Evolutionary conservation across 441 rosid species (phyloP).

Genomic region (Populus hybrid): DNA sequence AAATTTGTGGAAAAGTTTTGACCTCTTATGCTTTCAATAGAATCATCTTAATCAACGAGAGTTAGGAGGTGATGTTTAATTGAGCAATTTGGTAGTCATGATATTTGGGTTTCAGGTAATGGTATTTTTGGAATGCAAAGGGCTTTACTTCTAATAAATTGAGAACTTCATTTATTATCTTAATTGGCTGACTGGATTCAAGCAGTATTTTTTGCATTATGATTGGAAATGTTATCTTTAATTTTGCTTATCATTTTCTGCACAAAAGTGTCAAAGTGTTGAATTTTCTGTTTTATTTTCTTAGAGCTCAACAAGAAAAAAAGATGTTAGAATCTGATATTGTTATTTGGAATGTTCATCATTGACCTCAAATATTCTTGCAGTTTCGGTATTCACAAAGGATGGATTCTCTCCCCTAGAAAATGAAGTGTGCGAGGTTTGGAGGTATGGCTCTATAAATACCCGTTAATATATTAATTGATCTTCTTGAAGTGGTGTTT

Average conservation of each 20-base stretch:
- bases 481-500: background rate
- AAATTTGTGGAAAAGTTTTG: background rate
- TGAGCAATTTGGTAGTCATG: background rate
- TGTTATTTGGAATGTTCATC: background rate
- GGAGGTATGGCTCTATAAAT: constrained; percentile 3
- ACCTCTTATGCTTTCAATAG: background rate
- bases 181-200: background rate
- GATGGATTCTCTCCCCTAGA: background rate
- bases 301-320: background rate
- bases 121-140: background rate
- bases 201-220: background rate
- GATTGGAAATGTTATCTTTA: background rate
- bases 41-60: background rate
- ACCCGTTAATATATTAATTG: background rate
- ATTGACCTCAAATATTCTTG: constrained; percentile 12
- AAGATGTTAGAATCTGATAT: background rate
- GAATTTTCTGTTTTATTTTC: background rate
- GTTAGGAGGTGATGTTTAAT: background rate
- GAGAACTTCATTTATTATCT: background rate
- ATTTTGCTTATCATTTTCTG: background rate
- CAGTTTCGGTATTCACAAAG: constrained; percentile 13
- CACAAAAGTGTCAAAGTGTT: background rate
- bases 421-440: constrained; percentile 8
- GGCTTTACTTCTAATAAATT: background rate
- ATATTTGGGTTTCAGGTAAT: background rate